phyloP scores from a whole-genome alignment of 2,329 filamentous ascomycete genomes.

The Phyllosticta citribraziliensis region DNA sequence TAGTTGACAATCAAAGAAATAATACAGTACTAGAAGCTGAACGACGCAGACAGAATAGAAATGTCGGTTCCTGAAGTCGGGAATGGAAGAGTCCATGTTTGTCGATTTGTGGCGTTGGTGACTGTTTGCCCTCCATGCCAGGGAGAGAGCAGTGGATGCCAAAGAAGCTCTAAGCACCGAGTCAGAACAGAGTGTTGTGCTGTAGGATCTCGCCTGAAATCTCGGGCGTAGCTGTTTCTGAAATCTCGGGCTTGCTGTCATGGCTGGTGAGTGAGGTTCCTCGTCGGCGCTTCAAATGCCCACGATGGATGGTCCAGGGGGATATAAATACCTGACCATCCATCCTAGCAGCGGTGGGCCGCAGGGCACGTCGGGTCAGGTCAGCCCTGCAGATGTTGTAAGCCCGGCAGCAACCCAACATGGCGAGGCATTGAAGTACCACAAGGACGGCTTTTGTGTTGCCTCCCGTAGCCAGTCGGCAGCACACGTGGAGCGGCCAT shows the following conservation, averaged over 20 bases:
- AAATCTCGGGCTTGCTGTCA: background rate
- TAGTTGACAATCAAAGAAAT: too few relatives aligned
- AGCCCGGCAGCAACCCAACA: background rate
- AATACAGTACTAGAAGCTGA: too few relatives aligned
- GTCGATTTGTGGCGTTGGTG: background rate
- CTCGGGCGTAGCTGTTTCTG: background rate
- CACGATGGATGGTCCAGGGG: background rate
- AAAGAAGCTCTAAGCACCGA: background rate
- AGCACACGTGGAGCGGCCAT: background rate
- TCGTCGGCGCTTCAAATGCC: too few relatives aligned
- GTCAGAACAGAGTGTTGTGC: background rate
- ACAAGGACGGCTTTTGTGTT: background rate
- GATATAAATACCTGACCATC: background rate
- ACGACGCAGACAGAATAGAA: too few relatives aligned
- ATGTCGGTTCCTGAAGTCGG: too few relatives aligned
- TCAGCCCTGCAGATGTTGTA: background rate
- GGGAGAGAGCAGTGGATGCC: background rate
- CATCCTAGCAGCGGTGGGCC: background rate
- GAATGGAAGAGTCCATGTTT: background rate
- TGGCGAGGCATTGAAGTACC: background rate
- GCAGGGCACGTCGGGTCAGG: background rate
- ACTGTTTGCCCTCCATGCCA: background rate
- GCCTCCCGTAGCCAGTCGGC: background rate
- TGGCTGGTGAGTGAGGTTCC: background rate
- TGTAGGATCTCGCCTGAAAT: too few relatives aligned